Base-by-base conservation (phyloP, 2,329 filamentous ascomycete species). In the Ophiosphaerella korrae region DNA sequence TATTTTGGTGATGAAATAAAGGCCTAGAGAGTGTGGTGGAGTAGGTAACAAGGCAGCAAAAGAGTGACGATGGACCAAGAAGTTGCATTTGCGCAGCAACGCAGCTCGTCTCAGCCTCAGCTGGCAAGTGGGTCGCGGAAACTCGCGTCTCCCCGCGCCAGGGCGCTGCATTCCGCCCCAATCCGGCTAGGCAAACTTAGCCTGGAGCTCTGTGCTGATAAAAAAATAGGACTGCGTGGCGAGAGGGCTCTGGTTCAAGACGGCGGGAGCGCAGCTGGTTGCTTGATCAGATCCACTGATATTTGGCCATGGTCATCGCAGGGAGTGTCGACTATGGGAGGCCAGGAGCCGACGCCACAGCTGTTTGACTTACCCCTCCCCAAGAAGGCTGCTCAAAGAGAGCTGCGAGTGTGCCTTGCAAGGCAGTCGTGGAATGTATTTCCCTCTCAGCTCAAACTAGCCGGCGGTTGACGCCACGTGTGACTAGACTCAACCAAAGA, bases 51-150 rank as follows among this genome's bases (percentile, higher is more conserved):
- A 47, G 18, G 37, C 45, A 40, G 44, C 39, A 45, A 54, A 38
- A 40, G 37, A 41, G 23, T 34, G 23, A 43, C 41, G 16, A 47
- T 48, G 44, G 43, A 42, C 42, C 26, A 29, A 8, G 26, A 29
- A 50, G 45, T 35, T 37, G 42, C 12, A 35, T 34, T 47, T 36
- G 23, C 35, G 36, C 45, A 40, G 45, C 45, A 46, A 39, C 35
- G 36, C 41, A 43, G 41, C 41, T 35, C 45, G 57, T 60, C 55
- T 60, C 57, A 57, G 53, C 53, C 53, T 53, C 51, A 54, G 51
- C 51, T 54, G 51, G 37, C 47, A 41, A 54, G 37, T 47, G 45
- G 26, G 52, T 48, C 44, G 42, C 39, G 35, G 40, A 47, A 39
- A 39, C 40, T 53, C 50, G 50, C 11, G 26, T 40, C 51, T 39